Base-by-base conservation (phyloP, 495 filamentous ascomycete species). In the Aspergillus sclerotioniger region DNA sequence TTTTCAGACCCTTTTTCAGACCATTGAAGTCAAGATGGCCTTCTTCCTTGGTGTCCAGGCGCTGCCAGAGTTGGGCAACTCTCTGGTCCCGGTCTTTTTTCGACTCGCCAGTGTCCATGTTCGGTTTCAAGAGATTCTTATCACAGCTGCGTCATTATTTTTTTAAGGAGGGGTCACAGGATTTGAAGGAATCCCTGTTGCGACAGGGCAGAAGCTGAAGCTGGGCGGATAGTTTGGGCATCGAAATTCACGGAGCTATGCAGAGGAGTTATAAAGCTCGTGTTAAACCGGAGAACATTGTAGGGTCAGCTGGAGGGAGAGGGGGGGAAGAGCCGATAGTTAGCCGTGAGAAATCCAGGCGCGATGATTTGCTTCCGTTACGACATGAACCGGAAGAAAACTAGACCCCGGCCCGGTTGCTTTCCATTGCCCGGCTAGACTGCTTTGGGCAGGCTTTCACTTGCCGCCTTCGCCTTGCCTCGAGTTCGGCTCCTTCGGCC, bases 1-100 rank as follows among this genome's bases (percentile, higher is more conserved):
- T 88, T 70, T 76, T 86, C 59, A 98, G 71, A 13, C 95, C 94
- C 70, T 84, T 89, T 72, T 91, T 89, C 57, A 98, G 74, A 16
- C 86, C 90, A 67, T 85, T 85, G 51, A 90, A 74, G 74, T 98
- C 92, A 59, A 98, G 76, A 69, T 89, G 83, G 33, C 91, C 91
- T 56, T 87, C 84, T 39, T 82, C 81, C 57, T 82, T 82, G 51
- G 87, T 86, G 68, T 96, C 92, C 61, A 98, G 80, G 53, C 81
- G 84, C 58, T 73, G 73, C 92, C 92, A 97, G 58, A 97, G 82
- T 65, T 82, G 79, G 68, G 88, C 87, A 61, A 96, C 82, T 63
- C 92, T 81, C 67, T 82, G 79, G 67, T 95, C 89, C 64, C 86
- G 84, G 71, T 88, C 78, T 67, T 85, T 84, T 67, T 87, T 83